Evolutionary conservation across 805 yeast species (phyloP), one percentile per base, ranked within the genome.

Genomic region (Saccharomycopsis babjevae): DNA sequence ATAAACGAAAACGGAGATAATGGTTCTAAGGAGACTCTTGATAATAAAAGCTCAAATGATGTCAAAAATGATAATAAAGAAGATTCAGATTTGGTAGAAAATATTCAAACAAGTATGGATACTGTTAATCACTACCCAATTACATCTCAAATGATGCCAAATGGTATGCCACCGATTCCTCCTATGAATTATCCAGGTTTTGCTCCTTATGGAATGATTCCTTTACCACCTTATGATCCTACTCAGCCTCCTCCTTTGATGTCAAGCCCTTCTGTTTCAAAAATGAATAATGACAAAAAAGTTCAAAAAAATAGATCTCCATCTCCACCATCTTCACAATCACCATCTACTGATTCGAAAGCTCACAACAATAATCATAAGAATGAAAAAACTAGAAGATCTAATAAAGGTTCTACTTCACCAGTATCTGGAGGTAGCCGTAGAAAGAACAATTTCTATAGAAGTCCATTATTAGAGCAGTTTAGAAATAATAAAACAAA

Each of bases 391-490:
- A 38, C 16, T 58, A 57, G 40, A 22, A 54, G 57, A 15, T 22
- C 42, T 43, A 54, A 55, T n/a, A 57, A 50, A 50, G 57, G 59
- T 20, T 56, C 59, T 22, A 52, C 36, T 40, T 60, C 62, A 52
- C 58, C 60, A 25, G 34, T 56, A 36, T 32, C 50, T 55, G 43
- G 34, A 13, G 28, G 28, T 38, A 18, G 42, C 39, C 63, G 60
- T 18, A 57, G 57, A 39, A 59, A 59, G 46, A 20, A n/a, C 50
- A 86, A 80, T 66, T 85, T 85, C 62, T 82, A 84, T 65, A 77
- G 96, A 67, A 85, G 91, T 2, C 92, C 96, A 11, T 73, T 90
- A 50, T 74, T 93, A 62, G 97, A 92, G 70, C 96, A 89, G 68
- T 89, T 93, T 65, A 82, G 97, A 58, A 80, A 83, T 62, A 85